A percentile compares a stretch with the other conserved stretches of the same genome.
Evolutionary conservation across 2,329 filamentous ascomycete species (phyloP).

Genomic region (Talaromyces pinophilus): DNA sequence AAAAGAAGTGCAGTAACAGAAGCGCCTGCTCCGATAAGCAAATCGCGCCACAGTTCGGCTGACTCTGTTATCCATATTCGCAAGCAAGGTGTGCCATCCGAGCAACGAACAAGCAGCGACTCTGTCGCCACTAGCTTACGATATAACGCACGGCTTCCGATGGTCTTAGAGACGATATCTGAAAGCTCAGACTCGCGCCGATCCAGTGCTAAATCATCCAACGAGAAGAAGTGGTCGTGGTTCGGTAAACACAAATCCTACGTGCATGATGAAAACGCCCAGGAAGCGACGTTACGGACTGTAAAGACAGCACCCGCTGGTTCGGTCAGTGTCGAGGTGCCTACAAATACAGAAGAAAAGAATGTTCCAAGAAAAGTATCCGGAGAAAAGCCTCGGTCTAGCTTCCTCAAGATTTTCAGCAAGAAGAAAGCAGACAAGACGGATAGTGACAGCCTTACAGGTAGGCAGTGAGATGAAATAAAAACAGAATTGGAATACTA

Average conservation of each 20-base stretch:
- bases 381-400: conserved; percentile 34
- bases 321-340: conserved; percentile 27
- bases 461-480: conserved; percentile 36
- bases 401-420: conserved; percentile 56
- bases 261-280: conserved; percentile 29
- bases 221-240: conserved; percentile 50
- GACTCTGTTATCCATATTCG: conserved; percentile 23
- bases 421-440: conserved; percentile 49
- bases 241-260: conserved; percentile 41
- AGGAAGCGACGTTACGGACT: conserved; percentile 30
- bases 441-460: conserved; percentile 33
- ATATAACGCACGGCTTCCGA: conserved; percentile 33
- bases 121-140: conserved; percentile 27
- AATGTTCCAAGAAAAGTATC: conserved; percentile 20
- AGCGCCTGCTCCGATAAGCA: conserved; percentile 26
- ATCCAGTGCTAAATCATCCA: conserved; percentile 26
- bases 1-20: conserved; percentile 42
- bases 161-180: conserved; percentile 46
- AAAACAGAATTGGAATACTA: not conserved
- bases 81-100: conserved; percentile 17
- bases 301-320: conserved; percentile 32
- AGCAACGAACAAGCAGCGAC: conserved; percentile 21
- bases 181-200: conserved; percentile 43
- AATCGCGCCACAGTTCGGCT: conserved; percentile 21
- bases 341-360: conserved; percentile 21